phyloP scores from a whole-genome alignment of 2,329 filamentous ascomycete species.

The Talaromyces sp. region DNA sequence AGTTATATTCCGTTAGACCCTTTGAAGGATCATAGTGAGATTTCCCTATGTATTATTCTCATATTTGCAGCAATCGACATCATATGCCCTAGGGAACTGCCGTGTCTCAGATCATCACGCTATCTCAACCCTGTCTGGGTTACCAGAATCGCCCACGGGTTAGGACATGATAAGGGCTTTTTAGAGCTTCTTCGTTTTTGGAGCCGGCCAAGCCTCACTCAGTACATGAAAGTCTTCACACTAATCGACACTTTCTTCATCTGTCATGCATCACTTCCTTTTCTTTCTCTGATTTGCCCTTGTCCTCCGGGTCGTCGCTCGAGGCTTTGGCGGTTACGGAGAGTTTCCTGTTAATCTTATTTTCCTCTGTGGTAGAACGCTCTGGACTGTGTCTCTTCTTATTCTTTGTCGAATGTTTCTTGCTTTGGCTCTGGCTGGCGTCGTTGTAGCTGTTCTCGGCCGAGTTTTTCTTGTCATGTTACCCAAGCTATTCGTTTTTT shows the following conservation, averaged over 20 bases:
- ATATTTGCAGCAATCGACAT: slow-evolving; percentile 2
- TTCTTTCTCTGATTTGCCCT: neutral
- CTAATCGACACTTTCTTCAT: slow-evolving; percentile 4
- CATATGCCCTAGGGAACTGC: slow-evolving; percentile 1
- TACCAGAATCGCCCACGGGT: neutral
- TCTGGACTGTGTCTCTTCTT: slow-evolving; percentile 11
- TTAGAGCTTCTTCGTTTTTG: neutral
- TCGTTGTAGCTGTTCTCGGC: slow-evolving; percentile 13
- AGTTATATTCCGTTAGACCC: slow-evolving; percentile 21
- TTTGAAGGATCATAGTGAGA: neutral
- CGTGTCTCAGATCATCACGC: neutral
- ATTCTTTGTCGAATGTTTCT: slow-evolving; percentile 10
- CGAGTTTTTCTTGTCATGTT: slow-evolving; percentile 12
- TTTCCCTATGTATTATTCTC: slow-evolving; percentile 2
- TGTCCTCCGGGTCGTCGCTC: neutral
- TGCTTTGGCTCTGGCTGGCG: slow-evolving; percentile 10
- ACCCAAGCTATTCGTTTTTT: slow-evolving; percentile 10
- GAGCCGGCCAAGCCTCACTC: neutral
- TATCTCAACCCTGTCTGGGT: neutral
- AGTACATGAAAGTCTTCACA: slow-evolving; percentile 2
- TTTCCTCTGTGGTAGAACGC: slow-evolving; percentile 3
- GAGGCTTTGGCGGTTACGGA: neutral
- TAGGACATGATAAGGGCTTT: neutral
- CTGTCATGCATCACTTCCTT: slow-evolving; percentile 1
- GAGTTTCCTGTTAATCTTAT: neutral